A percentile compares a stretch with the other conserved stretches of the same genome.
Conservation (phyloP, 108 stramenopile species). For the Cyclotella baltica region DNA sequence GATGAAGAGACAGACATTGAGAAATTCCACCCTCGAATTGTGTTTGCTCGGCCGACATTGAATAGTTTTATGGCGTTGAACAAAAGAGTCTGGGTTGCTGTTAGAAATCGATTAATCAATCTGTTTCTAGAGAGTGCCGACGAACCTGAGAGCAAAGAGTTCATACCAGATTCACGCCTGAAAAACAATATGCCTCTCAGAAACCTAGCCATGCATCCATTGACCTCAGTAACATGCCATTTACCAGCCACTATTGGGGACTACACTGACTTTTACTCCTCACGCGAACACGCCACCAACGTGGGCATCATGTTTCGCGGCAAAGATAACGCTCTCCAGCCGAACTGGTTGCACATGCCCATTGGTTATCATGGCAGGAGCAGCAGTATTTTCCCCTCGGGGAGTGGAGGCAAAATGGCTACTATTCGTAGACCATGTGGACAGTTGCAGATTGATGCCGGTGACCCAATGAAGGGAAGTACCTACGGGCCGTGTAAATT, state of each 20-base stretch:
- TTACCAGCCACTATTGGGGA: conserved; percentile 88
- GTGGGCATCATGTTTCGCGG: conserved; percentile 95
- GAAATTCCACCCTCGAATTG: conserved; percentile 55
- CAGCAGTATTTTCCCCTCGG: conserved; percentile 64
- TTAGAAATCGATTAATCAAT: conserved; percentile 66
- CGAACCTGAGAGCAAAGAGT: conserved; percentile 16
- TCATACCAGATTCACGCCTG: conserved; percentile 27
- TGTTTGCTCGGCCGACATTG: conserved; percentile 58
- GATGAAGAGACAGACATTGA: conserved; percentile 10
- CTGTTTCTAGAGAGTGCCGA: conserved; percentile 59
- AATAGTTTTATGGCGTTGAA: conserved; percentile 78
- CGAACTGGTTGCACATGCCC: conserved; percentile 93
- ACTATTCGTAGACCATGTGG: conserved; percentile 82
- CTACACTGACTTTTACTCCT: conserved; percentile 94
- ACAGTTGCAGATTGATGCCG: conserved; percentile 81
- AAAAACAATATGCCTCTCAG: conserved; percentile 46
- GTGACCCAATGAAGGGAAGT: conserved; percentile 78
- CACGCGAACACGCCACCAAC: conserved; percentile 95
- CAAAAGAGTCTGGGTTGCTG: conserved; percentile 67
- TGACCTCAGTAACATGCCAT: conserved; percentile 61
- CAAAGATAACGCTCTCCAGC: conserved; percentile 90
- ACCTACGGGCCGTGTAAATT: conserved; percentile 77
- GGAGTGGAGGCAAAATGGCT: conserved; percentile 24
- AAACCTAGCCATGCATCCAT: conserved; percentile 52
- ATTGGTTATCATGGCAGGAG: conserved; percentile 94